Base-by-base conservation (phyloP, 129 eudicot genomes). In the Tagetes erecta region DNA sequence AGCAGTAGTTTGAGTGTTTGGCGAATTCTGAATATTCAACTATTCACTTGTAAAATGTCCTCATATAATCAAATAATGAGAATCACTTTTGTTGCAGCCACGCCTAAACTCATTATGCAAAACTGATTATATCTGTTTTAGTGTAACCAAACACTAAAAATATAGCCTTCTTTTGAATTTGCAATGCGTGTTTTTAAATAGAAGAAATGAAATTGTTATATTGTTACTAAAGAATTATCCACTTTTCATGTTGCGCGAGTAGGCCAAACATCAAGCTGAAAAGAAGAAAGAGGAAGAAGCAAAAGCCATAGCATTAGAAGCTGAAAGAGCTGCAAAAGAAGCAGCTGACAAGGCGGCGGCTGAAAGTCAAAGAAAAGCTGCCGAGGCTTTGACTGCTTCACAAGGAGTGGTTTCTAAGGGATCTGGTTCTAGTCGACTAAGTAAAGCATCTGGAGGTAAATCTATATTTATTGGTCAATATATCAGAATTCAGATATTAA, bases 291-390 rank as follows among this genome's bases (percentile, higher is more conserved):
- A 86, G 34, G 96, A 88, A 74, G 88, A 76, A 70, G 91, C 83
- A 69, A 86, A 89, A 83, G 83, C 79, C 42, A 78, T 60, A 72
- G 86, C 87, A 63, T 57, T 85, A 71, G 93, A 83, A 74, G 97
- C 93, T 83, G 94, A 91, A 78, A 86, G 84, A 81, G 90, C 90
- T 69, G 88, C 83, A 56, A 82, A 88, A 88, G 92, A 86, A 87
- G 96, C 89, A 71, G 95, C 87, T 47, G 84, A 75, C 1, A 59
- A 70, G 80, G 80, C 73, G 6, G 75, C 64, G 31, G 80, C 83
- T 50, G 91, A 85, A 78, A 65, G 78, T 65, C 78, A 64, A 56
- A 67, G 74, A 38, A 71, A 76, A 63, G 70, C 68, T 58, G 68
- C 79, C 76, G 87, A 88, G 66, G 79, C 80, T 35, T 47, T 71